Conservation (phyloP, 169 alveolate genomes). For the Pseudocohnilembus persalinus region DNA sequence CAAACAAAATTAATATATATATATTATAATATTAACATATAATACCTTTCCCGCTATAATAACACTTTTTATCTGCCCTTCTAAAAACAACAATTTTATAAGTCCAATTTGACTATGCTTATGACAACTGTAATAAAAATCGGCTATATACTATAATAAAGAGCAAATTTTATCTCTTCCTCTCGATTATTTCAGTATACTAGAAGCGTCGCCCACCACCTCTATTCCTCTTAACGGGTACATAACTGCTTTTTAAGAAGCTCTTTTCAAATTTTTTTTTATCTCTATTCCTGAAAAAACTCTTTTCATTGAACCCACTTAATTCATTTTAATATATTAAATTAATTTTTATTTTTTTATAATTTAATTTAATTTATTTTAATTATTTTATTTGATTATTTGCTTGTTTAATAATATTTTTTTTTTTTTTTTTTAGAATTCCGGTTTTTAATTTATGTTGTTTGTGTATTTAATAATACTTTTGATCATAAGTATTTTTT, state of each 20-base stretch:
- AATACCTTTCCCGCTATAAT: neutral
- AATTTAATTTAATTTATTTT: too few relatives aligned
- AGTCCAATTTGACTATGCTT: neutral
- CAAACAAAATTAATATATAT: neutral
- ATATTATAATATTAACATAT: too few relatives aligned
- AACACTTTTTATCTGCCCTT: neutral
- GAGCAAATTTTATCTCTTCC: neutral
- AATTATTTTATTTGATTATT: too few relatives aligned
- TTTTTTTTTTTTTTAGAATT: too few relatives aligned
- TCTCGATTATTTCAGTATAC: neutral
- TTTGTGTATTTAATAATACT: too few relatives aligned
- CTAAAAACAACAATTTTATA: neutral
- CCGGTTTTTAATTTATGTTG: too few relatives aligned
- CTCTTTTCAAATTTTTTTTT: neutral
- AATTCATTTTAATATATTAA: too few relatives aligned
- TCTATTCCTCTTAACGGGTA: neutral
- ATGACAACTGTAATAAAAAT: neutral
- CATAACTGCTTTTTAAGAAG: neutral
- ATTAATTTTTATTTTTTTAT: too few relatives aligned
- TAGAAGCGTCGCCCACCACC: neutral
- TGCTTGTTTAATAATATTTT: too few relatives aligned
- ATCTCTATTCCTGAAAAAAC: neutral
- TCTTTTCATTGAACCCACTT: neutral
- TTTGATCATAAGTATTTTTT: too few relatives aligned
- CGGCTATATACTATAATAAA: neutral